Evolutionary conservation across 106 monocot genomes (phyloP), one percentile per base, ranked within the genome.

Genomic region (Iris macrosiphon): DNA sequence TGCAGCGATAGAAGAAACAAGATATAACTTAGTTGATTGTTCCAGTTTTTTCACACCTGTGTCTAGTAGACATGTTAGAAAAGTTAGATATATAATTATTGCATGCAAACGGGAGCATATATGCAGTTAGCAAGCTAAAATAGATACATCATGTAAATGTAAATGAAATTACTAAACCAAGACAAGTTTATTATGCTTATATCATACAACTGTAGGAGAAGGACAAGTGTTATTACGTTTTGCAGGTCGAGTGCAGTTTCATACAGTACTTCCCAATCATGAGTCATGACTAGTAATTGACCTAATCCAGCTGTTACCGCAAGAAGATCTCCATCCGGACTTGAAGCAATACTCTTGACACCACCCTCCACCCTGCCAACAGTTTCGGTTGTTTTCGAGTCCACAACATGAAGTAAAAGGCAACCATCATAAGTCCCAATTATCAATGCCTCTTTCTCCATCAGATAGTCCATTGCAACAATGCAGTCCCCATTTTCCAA

Each of bases 271-370:
- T 96, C 87, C 98, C 98, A 98, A 49, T 98, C 98, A 53, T 75
- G 65, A 65, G 98, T 87, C 83, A 98, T 84, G 35, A 87, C 68
- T 31, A 98, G 65, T 39, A 91, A 71, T 41, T 81, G 82, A 37
- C 91, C 91, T 10, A 73, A 65, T 37, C 91, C 91, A 76, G 80
- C 55, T 33, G 83, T 78, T 30, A 98, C 71, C 59, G 83, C 83
- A 44, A 98, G 67, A 67, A 91, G 80, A 62, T 77, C 86, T 62
- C 96, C 96, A 78, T 98, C 91, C 26, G 96, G 96, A 60, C 96
- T 98, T 33, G 62, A 80, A 45, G 75, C 49, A 53, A 98, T 75
- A 65, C 64, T 62, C 49, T 61, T 82, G 25, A 91, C 78, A 49
- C 98, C 91, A 53, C 91, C 98, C 44, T 98, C 87, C 16, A 98